Base-by-base conservation (phyloP, 805 yeast species). In the Lachancea thermotolerans region DNA sequence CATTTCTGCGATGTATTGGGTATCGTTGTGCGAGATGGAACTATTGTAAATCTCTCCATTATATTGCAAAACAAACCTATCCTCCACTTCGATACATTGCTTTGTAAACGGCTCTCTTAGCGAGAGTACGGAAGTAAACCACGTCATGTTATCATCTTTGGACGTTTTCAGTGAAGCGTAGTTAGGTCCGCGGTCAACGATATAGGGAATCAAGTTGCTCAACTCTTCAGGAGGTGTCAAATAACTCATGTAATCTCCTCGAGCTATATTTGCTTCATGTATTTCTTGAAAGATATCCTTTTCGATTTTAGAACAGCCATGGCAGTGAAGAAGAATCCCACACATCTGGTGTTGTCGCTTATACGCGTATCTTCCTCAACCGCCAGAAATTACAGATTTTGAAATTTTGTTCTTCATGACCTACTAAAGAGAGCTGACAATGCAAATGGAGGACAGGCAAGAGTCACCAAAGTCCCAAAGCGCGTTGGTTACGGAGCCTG, bases 31-130 rank as follows among this genome's bases (percentile, higher is more conserved):
- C 0, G 54, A 50, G 17, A 83, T 73, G 32, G 74, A 82, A 1
- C 60, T 52, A 50, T 82, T 82, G 62, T 93, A 93, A 10, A 93
- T 64, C 56, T 93, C 97, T 0, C 99, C 99, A 60, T 95, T 93
- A 65, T 84, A 91, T 58, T 88, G 95, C 8, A 95, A 58, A 0
- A 74, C 56, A 41, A 57, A 71, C 53, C 68, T 51, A 38, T 65
- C 54, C 10, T 58, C 55, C 3, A 52, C 51, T 2, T 37, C 39
- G 12, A 79, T 51, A 0, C 98, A 96, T 62, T 93, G 99, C 28
- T 65, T 52, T 0, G 86, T 79, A 54, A 85, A 77, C 0, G 98
- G 98, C 16, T 75, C 73, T 46, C 99, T 70, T 35, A 93, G 65
- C 0, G 95, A 82, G 14, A 93, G 69, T 0, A 93, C 87, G 0